Evolutionary conservation across 2,329 filamentous ascomycete species (phyloP), one percentile per base, ranked within the genome.

Genomic region (Fusarium lyarnte): DNA sequence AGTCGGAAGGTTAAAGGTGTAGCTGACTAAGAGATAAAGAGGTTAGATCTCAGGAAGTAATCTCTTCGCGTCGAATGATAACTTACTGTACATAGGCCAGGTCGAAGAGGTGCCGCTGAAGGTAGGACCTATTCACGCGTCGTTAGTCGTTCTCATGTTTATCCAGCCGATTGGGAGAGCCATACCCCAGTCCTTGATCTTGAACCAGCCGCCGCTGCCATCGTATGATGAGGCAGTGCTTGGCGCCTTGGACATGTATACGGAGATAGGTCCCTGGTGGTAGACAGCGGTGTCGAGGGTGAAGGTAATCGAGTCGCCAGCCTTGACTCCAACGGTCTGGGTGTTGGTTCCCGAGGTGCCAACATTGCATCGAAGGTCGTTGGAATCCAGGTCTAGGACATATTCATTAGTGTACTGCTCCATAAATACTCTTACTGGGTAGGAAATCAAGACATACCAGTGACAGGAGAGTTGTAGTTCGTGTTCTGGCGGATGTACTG

Each of bases 401-500:
- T 1, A 3, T 5, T 1, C 4, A 1, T 66, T 2, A 66, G 42
- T 8, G 17, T 1, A 5, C 10, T 31, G 5, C 2, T 2, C 14
- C 1, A 12, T n/a, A 3, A 17, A 4, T 6, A 3, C 4, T 16
- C 27, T 29, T 47, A n/a, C 4, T 3, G 2, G 9, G 6, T 11
- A 7, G 3, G 43, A 14, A 14, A 5, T 17, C 4, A 2, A 31
- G 3, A 2, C 29, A 12, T 38, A 66, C 63, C 63, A 1, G 63
- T 66, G 2, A 66, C 63, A 7, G 63, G 63, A 51, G 63, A 66
- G 61, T 66, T 66, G 12, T 66, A 66, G 36, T 66, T 66, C 2
- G 63, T 43, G 61, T 66, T 66, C 7, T 66, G 49, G 16, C 63
- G 49, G 19, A 66, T 66, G 14, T 66, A 66, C 60, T 66, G 61